A percentile compares a stretch with the other conserved stretches of the same genome.
These are phyloP conservation scores for Chalciporus piperatus DNA, from an alignment of 768 basidiomycete species.

Conservation along the genomic window DNA sequence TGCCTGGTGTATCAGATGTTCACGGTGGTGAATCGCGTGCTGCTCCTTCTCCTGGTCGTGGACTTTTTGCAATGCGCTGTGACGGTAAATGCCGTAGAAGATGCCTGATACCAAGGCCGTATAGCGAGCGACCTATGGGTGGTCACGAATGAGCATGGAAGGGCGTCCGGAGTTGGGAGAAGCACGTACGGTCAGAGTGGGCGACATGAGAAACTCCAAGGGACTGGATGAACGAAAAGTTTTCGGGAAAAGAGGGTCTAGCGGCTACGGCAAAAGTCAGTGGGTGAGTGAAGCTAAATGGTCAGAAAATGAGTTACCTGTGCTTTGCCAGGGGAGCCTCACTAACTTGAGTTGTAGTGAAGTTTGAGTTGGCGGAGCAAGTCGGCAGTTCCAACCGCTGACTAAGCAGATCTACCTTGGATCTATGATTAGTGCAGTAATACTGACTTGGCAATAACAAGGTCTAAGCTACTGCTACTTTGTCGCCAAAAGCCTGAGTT, in stretches of 20 bases:
- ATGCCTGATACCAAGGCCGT: slow-evolving; percentile 86
- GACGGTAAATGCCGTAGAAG: slow-evolving; percentile 89
- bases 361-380: slow-evolving; percentile 25
- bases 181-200: slow-evolving; percentile 72
- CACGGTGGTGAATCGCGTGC: slow-evolving; percentile 68
- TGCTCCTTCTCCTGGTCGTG: slow-evolving; percentile 76
- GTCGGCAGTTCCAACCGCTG: slow-evolving; percentile 28
- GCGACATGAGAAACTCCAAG: slow-evolving; percentile 49
- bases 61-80: slow-evolving; percentile 79
- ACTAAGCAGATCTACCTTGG: slow-evolving; percentile 19
- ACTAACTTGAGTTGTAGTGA: slow-evolving; percentile 11
- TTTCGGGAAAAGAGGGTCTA: slow-evolving; percentile 12
- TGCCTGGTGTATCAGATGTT: slow-evolving; percentile 79
- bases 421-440: too few species aligned
- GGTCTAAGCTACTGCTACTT: too few species aligned
- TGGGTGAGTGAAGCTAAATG: neutral
- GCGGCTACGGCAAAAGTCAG: slow-evolving; percentile 9
- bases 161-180: neutral
- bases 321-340: slow-evolving; percentile 6
- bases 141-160: neutral
- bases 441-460: too few species aligned
- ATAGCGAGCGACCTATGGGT: slow-evolving; percentile 83
- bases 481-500: too few species aligned
- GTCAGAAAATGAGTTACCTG: slow-evolving; percentile 7
- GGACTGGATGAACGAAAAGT: slow-evolving; percentile 8